Evolutionary conservation across 306 rosid genomes (phyloP), one percentile per base, ranked within the genome.

Genomic region (Dalbergia cochinchinensis): DNA sequence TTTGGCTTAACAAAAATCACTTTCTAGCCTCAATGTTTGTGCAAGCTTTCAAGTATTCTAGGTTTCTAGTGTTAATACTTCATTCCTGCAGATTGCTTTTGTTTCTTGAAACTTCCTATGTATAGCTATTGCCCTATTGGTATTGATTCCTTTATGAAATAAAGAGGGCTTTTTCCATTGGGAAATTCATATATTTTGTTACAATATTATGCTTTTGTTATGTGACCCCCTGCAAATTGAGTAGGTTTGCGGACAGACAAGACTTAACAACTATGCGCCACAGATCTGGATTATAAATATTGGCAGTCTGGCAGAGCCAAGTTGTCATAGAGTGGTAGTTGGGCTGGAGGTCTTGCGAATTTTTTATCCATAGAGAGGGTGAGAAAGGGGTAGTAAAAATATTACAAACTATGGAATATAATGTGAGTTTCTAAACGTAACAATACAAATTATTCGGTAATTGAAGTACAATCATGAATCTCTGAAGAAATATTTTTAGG

Each of bases 21-120:
- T 15, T 60, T 65, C 72, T 60, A 60, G 35, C 15, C 73, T 78
- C 35, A 48, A 14, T 70, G 26, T 50, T 69, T 16, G 22, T 50
- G 54, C 50, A 39, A 10, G 8, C 31, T 66, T 73, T 73, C 8
- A 6, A 65, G 72, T 14, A 34, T 59, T 15, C 16, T 58, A 19
- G 67, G 37, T 44, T 77, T 55, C 77, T 45, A 51, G 3, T n/a
- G 53, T 35, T 6, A 35, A 57, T n/a, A n/a, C n/a, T n/a, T n/a
- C n/a, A n/a, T 20, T 54, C 64, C 65, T 65, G 80, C 76, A 34
- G 15, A 64, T 61, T 71, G 63, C 33, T 72, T 76, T 34, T 71
- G 70, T 33, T 62, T 65, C 76, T 57, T 64, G 79, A 55, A 71
- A 55, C 73, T 14, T 55, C 45, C 39, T 54, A 45, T 57, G 20